phyloP scores from a whole-genome alignment of 345 rosid genomes.

The Sisymbrium irio region DNA sequence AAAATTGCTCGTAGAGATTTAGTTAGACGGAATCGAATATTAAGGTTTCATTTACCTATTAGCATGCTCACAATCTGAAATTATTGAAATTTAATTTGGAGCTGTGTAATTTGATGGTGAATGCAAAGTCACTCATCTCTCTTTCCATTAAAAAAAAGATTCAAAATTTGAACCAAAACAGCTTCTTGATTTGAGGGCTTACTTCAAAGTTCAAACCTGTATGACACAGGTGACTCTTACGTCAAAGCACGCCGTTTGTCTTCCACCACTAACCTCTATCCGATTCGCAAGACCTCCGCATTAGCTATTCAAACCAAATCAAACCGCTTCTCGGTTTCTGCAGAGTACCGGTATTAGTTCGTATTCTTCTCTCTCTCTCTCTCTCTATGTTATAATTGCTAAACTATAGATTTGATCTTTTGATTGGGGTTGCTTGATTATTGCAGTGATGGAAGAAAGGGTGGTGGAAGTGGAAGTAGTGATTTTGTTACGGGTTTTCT shows the following conservation, averaged over 20 bases:
- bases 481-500: constrained; percentile 69
- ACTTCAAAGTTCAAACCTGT: too few relatives aligned
- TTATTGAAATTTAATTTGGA: too few relatives aligned
- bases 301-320: constrained; percentile 39
- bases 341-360: constrained; percentile 44
- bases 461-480: constrained; percentile 19
- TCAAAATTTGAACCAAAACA: neutral
- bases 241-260: constrained; percentile 34
- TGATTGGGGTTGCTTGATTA: neutral
- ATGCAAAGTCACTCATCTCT: neutral
- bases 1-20: too few relatives aligned
- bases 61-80: too few relatives aligned
- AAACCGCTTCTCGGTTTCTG: constrained; percentile 43
- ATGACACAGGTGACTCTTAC: constrained; percentile 42
- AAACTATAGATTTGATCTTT: neutral
- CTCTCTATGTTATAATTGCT: neutral
- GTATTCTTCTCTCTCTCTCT: neutral
- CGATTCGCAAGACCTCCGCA: constrained; percentile 33
- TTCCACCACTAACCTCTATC: constrained; percentile 36
- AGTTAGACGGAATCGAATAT: too few relatives aligned
- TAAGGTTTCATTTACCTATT: too few relatives aligned
- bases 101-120: too few relatives aligned
- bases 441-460: constrained; percentile 40
- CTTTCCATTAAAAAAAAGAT: too few relatives aligned
- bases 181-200: neutral